These are phyloP conservation scores for Colletotrichum ledebouriae DNA, from an alignment of 2,329 filamentous ascomycete genomes.

Conservation along the genomic window DNA sequence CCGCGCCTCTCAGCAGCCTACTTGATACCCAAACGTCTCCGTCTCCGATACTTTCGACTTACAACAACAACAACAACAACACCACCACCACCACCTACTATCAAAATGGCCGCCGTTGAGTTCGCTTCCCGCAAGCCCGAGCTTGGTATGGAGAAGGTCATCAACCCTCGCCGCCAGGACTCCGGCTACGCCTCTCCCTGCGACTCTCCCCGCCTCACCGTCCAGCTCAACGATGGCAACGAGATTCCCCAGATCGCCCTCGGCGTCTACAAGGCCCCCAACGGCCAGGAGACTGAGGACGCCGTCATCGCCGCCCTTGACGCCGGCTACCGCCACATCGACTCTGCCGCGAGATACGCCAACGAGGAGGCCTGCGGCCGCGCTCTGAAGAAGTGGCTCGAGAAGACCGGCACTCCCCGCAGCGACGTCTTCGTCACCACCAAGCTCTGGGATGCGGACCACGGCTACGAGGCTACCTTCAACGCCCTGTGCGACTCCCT, in stretches of 20 bases:
- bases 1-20: not conserved
- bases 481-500: slow-evolving; percentile 60
- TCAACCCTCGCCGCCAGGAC: slow-evolving; percentile 39
- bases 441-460: slow-evolving; percentile 55
- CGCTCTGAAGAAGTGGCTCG: slow-evolving; percentile 45
- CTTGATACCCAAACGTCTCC: slow-evolving; percentile 11
- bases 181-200: slow-evolving; percentile 41
- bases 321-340: slow-evolving; percentile 67
- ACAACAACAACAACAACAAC: not conserved
- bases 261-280: slow-evolving; percentile 70
- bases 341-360: slow-evolving; percentile 56
- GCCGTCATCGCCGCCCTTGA: slow-evolving; percentile 56
- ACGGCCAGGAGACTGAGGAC: slow-evolving; percentile 54
- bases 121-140: slow-evolving; percentile 41
- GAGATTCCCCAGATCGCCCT: slow-evolving; percentile 58
- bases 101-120: slow-evolving; percentile 39
- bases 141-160: slow-evolving; percentile 40
- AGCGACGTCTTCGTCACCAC: slow-evolving; percentile 54
- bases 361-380: slow-evolving; percentile 68
- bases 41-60: not conserved
- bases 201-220: slow-evolving; percentile 43
- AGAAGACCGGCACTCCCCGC: slow-evolving; percentile 50
- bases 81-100: slow-evolving; percentile 6
- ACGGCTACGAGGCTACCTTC: slow-evolving; percentile 46
- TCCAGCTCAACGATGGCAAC: slow-evolving; percentile 54